phyloP scores from a whole-genome alignment of 345 rosid species.

The Syzygium aqueum region DNA sequence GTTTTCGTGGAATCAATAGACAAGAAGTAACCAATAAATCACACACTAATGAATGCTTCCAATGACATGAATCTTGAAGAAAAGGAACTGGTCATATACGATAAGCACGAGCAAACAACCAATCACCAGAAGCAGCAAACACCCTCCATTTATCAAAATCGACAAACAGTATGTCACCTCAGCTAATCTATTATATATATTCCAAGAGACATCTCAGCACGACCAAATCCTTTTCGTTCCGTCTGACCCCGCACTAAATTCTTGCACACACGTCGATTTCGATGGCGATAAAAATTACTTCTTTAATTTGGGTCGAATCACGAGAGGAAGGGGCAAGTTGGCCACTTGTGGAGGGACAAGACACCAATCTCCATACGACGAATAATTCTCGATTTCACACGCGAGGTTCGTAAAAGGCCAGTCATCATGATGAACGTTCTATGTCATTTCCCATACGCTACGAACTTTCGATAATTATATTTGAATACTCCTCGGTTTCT shows the following conservation, averaged over 20 bases:
- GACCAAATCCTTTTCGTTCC: neutral
- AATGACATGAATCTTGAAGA: neutral
- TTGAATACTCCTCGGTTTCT: neutral
- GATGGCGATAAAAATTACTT: neutral
- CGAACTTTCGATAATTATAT: neutral
- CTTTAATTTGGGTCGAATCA: neutral
- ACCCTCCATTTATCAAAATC: neutral
- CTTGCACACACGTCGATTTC: neutral
- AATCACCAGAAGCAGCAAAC: neutral
- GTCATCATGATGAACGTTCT: neutral
- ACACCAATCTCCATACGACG: neutral
- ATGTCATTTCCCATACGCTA: neutral
- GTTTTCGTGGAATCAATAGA: neutral
- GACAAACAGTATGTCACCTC: neutral
- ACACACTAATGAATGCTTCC: neutral
- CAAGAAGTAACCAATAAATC: neutral
- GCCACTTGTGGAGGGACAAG: neutral
- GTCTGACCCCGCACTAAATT: neutral
- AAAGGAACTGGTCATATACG: neutral
- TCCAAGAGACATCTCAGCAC: neutral
- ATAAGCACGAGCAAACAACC: neutral
- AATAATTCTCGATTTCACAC: neutral
- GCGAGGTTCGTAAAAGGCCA: neutral
- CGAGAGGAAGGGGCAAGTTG: neutral
- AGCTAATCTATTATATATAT: neutral